Evolutionary conservation across 768 basidiomycete species (phyloP).

Genomic region (Leccinum variicolor): DNA sequence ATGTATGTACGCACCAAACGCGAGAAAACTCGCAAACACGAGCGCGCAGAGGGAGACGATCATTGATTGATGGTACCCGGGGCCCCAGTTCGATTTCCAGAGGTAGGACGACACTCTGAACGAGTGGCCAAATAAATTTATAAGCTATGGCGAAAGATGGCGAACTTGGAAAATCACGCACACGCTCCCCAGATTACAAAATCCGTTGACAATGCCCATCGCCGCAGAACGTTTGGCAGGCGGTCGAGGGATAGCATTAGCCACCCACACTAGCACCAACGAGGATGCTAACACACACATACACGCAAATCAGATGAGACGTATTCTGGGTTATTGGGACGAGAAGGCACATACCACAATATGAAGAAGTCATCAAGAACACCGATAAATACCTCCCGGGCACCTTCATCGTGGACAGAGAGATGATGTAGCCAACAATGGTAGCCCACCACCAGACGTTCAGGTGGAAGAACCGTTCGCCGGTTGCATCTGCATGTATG

Average conservation of each 20-base stretch:
- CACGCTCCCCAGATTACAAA: not conserved
- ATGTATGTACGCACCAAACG: not conserved
- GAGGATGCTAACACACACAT: not conserved
- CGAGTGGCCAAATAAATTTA: not conserved
- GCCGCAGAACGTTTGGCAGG: not conserved
- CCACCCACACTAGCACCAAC: not conserved
- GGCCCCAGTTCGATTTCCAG: not conserved
- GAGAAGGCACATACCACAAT: not conserved
- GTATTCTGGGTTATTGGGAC: not conserved
- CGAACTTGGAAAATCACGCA: not conserved
- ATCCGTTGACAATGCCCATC: not conserved
- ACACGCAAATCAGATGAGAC: not conserved
- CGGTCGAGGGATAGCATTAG: not conserved
- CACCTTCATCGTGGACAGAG: not conserved
- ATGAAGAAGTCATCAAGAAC: not conserved
- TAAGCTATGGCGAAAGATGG: not conserved
- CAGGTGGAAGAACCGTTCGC: not conserved
- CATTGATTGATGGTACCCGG: not conserved
- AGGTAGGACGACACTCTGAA: not conserved
- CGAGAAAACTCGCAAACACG: not conserved
- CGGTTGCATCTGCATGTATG: not conserved
- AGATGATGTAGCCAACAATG: not conserved
- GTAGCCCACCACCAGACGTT: not conserved
- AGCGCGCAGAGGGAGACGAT: not conserved
- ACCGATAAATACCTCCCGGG: not conserved